phyloP scores from a whole-genome alignment of 2,329 filamentous ascomycete species.

The Pseudogymnoascus destructans region DNA sequence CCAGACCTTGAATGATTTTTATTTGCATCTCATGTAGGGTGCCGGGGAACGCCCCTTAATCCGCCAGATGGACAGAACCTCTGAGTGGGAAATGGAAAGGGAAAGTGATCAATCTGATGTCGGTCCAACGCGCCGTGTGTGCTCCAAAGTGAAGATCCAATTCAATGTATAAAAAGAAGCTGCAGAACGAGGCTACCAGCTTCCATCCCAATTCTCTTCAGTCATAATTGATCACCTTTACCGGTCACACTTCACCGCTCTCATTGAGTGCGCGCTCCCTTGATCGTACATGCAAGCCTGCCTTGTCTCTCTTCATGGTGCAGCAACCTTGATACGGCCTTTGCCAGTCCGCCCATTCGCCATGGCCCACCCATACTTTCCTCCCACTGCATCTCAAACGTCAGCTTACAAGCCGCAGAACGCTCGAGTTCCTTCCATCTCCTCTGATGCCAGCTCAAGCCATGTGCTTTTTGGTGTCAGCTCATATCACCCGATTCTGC shows the following conservation, averaged over 20 bases:
- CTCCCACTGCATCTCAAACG: background rate
- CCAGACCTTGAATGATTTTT: too few relatives aligned
- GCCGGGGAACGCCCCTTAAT: background rate
- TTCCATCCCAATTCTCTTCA: background rate
- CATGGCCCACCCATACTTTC: background rate
- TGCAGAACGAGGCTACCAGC: background rate
- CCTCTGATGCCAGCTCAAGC: background rate
- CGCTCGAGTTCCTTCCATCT: background rate
- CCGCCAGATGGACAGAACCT: background rate
- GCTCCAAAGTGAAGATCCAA: background rate
- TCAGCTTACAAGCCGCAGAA: background rate
- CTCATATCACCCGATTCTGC: too few relatives aligned
- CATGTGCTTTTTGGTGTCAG: too few relatives aligned
- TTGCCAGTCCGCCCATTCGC: background rate
- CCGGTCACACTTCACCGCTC: background rate
- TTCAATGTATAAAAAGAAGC: background rate
- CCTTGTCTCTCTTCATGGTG: background rate
- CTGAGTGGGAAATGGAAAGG: background rate
- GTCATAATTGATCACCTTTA: background rate
- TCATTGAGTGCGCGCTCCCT: too few relatives aligned
- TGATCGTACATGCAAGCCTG: background rate
- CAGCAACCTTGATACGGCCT: background rate
- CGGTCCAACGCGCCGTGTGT: background rate
- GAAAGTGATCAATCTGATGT: background rate
- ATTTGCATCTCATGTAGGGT: background rate